Conservation (phyloP, 2,329 filamentous ascomycete species). For the Clarireedia monteithiana region DNA sequence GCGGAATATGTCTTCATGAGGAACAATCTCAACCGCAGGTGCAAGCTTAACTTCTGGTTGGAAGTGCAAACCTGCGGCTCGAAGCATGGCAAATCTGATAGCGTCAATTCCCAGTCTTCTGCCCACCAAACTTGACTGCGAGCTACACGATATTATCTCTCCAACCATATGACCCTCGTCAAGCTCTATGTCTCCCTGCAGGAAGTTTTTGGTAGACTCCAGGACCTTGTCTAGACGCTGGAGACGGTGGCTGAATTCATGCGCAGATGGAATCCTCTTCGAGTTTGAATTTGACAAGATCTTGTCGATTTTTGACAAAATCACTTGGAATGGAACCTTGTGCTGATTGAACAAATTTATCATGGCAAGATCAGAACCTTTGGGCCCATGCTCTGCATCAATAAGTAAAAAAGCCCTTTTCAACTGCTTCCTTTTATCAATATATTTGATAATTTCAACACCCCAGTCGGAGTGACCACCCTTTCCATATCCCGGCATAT, state of each 20-base stretch:
- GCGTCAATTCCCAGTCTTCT: slow-evolving; percentile 51
- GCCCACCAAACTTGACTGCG: slow-evolving; percentile 39
- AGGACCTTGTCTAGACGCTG: slow-evolving; percentile 33
- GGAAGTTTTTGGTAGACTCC: slow-evolving; percentile 31
- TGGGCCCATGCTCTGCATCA: slow-evolving; percentile 55
- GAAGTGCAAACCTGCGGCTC: slow-evolving; percentile 49
- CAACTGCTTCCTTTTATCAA: slow-evolving; percentile 51
- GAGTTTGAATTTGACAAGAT: slow-evolving; percentile 32
- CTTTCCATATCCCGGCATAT: slow-evolving; percentile 66
- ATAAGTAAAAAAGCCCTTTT: slow-evolving; percentile 55
- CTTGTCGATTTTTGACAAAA: slow-evolving; percentile 60
- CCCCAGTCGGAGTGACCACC: slow-evolving; percentile 57
- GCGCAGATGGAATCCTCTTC: slow-evolving; percentile 27
- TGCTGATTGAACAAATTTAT: slow-evolving; percentile 46
- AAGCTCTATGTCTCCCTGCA: slow-evolving; percentile 35
- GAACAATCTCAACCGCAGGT: slow-evolving; percentile 25
- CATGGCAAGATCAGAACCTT: slow-evolving; percentile 49
- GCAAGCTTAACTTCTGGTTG: slow-evolving; percentile 33
- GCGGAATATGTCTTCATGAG: slow-evolving; percentile 23
- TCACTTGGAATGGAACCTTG: slow-evolving; percentile 55
- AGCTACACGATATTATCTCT: slow-evolving; percentile 53
- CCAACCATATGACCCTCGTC: slow-evolving; percentile 38
- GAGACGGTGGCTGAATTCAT: slow-evolving; percentile 29
- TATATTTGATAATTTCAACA: slow-evolving; percentile 59
- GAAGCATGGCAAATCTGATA: slow-evolving; percentile 55